A percentile compares a stretch with the other conserved stretches of the same genome.
Evolutionary conservation across 2,329 filamentous ascomycete genomes (phyloP).

Genomic region (Pseudonectria foliicola): DNA sequence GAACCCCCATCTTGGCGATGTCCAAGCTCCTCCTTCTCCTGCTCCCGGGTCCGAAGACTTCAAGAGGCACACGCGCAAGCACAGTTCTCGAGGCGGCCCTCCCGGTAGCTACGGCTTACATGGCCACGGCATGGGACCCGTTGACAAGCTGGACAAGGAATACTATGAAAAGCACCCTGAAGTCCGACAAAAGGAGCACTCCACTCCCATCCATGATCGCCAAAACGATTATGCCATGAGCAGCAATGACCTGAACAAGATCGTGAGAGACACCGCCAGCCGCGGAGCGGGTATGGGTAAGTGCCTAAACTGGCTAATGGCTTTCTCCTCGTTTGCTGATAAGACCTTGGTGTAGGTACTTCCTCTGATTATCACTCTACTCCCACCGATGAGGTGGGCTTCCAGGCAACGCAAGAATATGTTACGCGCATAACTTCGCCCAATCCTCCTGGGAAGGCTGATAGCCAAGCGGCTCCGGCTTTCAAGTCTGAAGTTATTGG

Average conservation of each 20-base stretch:
- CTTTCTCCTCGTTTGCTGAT: neutral
- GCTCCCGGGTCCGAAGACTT: constrained; percentile 42
- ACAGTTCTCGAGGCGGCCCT: constrained; percentile 63
- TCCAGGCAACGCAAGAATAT: constrained; percentile 80
- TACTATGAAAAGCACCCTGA: constrained; percentile 94
- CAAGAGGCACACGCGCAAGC: constrained; percentile 56
- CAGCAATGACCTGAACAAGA: constrained; percentile 82
- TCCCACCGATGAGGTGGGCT: constrained; percentile 86
- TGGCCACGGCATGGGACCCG: constrained; percentile 69
- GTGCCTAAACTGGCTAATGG: constrained; percentile 10
- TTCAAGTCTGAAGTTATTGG: constrained; percentile 26
- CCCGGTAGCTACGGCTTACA: constrained; percentile 91
- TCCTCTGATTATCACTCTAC: constrained; percentile 59
- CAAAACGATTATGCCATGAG: constrained; percentile 74
- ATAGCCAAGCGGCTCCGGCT: constrained; percentile 11
- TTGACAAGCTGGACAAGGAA: constrained; percentile 79
- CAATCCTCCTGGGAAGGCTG: constrained; percentile 34
- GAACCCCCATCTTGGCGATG: constrained; percentile 86
- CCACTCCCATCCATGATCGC: constrained; percentile 46
- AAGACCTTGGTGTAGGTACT: constrained; percentile 44
- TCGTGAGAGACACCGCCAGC: constrained; percentile 66
- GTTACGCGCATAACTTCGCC: constrained; percentile 69
- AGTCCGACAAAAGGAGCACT: constrained; percentile 65
- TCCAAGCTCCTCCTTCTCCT: constrained; percentile 90
- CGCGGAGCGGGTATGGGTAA: constrained; percentile 46